phyloP scores from a whole-genome alignment of 768 basidiomycete species.

The Mycena rosella region DNA sequence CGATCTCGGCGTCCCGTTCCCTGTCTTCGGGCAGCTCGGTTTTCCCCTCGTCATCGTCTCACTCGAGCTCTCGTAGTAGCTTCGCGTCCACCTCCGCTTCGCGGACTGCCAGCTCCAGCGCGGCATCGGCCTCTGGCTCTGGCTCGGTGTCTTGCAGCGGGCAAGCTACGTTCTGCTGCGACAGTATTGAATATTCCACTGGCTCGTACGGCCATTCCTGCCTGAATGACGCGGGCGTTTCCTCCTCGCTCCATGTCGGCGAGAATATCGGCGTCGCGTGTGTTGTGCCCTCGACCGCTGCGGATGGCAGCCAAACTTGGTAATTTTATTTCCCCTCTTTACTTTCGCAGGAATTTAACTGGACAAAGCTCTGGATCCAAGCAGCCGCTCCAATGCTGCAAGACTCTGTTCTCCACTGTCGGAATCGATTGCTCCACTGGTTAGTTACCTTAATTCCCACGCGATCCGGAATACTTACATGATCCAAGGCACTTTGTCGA shows the following conservation, averaged over 20 bases:
- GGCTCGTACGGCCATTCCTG: slow-evolving; percentile 6
- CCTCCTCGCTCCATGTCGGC: slow-evolving; percentile 10
- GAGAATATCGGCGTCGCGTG: slow-evolving; percentile 7
- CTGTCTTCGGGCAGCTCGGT: neutral
- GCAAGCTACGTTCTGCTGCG: slow-evolving; percentile 15
- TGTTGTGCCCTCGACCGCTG: neutral
- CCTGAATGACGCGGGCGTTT: slow-evolving; percentile 5
- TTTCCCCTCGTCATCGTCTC: too few relatives aligned
- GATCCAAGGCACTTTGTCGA: slow-evolving; percentile 3
- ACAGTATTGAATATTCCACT: neutral
- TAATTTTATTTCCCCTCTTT: neutral
- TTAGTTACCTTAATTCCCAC: too few relatives aligned
- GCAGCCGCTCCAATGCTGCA: slow-evolving; percentile 17
- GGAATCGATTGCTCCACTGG: slow-evolving; percentile 20
- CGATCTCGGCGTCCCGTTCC: neutral
- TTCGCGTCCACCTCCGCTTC: neutral
- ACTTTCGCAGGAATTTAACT: neutral
- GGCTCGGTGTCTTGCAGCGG: slow-evolving; percentile 13
- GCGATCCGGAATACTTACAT: neutral
- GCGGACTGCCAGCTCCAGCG: slow-evolving; percentile 18
- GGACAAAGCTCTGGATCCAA: slow-evolving; percentile 10
- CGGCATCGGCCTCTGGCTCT: slow-evolving; percentile 1
- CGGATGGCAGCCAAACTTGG: slow-evolving; percentile 14
- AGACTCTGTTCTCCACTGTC: slow-evolving; percentile 9
- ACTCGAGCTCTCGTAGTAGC: too few relatives aligned